Conservation (phyloP, 805 yeast species). For the Vanderwaltozyma verrucispora region DNA sequence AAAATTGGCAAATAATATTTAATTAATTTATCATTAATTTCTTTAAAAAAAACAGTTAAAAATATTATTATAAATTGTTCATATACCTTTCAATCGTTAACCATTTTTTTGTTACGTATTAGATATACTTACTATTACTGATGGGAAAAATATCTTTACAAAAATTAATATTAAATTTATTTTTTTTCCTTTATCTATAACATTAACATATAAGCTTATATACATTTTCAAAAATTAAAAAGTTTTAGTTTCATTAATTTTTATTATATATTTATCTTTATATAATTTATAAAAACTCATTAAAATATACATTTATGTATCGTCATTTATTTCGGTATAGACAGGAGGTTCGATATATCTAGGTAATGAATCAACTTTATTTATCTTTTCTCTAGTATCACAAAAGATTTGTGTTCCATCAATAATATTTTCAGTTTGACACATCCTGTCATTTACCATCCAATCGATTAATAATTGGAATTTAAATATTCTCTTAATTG, state of each 20-base stretch:
- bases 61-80: not conserved
- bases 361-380: constrained; percentile 13
- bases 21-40: too few species aligned
- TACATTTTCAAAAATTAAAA: too few species aligned
- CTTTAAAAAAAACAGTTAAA: not conserved
- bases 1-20: too few species aligned
- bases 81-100: not conserved
- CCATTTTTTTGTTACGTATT: not conserved
- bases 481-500: constrained; percentile 19
- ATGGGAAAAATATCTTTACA: too few species aligned
- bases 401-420: constrained; percentile 17
- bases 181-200: not conserved
- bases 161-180: too few species aligned
- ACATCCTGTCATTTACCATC: constrained; percentile 12
- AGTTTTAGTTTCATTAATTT: too few species aligned
- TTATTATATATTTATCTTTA: too few species aligned
- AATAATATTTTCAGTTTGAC: constrained; percentile 20
- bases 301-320: not conserved
- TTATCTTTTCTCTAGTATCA: constrained; percentile 7
- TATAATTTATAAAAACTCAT: too few species aligned
- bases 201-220: too few species aligned
- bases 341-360: constrained; percentile 22
- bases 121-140: too few species aligned
- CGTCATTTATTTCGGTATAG: constrained; percentile 10
- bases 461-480: constrained; percentile 23